These are phyloP conservation scores for Trichoderma brevicompactum DNA, from an alignment of 2,329 filamentous ascomycete species.

Conservation along the genomic window DNA sequence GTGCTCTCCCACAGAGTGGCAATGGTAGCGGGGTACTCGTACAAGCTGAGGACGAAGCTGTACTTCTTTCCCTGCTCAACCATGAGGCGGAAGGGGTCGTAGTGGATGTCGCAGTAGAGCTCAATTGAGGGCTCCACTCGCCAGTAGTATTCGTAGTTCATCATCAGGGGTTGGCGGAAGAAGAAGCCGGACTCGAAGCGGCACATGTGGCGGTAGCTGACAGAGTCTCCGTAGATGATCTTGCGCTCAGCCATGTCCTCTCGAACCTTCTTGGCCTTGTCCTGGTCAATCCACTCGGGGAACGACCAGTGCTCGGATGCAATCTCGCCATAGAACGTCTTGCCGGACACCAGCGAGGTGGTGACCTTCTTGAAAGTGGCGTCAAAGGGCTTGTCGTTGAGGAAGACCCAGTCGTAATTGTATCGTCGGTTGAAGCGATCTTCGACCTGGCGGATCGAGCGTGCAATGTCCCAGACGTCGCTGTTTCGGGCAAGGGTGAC, in stretches of 20 bases:
- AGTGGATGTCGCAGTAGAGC: conserved; percentile 93
- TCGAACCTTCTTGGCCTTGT: conserved; percentile 86
- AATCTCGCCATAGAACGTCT: conserved; percentile 87
- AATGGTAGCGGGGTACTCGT: conserved; percentile 96
- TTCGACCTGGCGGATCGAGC: conserved; percentile 94
- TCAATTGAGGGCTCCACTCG: conserved; percentile 96
- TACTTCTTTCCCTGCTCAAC: conserved; percentile 97
- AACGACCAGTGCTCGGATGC: conserved; percentile 96
- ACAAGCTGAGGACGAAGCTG: conserved; percentile 92
- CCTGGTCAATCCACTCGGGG: conserved; percentile 92
- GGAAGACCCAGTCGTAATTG: conserved; percentile 98
- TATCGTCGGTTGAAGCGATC: conserved; percentile 97
- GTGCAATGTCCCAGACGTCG: conserved; percentile 95
- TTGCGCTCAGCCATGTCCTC: conserved; percentile 93
- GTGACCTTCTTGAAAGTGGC: conserved; percentile 93
- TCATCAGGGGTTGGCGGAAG: conserved; percentile 91
- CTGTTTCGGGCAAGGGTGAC: conserved; percentile 92
- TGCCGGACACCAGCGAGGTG: conserved; percentile 85
- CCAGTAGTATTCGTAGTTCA: conserved; percentile 99
- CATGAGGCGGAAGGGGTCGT: conserved; percentile 97
- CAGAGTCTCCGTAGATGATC: conserved; percentile 97
- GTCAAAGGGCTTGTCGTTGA: conserved; percentile 95
- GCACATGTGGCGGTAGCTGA: conserved; percentile 99
- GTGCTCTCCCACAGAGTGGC: conserved; percentile 93
- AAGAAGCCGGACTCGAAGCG: conserved; percentile 99